Percentiles rank a stretch among this genome's conserved stretches.
phyloP scores from a whole-genome alignment of 805 yeast species.

The Kuraishia floccosa region DNA sequence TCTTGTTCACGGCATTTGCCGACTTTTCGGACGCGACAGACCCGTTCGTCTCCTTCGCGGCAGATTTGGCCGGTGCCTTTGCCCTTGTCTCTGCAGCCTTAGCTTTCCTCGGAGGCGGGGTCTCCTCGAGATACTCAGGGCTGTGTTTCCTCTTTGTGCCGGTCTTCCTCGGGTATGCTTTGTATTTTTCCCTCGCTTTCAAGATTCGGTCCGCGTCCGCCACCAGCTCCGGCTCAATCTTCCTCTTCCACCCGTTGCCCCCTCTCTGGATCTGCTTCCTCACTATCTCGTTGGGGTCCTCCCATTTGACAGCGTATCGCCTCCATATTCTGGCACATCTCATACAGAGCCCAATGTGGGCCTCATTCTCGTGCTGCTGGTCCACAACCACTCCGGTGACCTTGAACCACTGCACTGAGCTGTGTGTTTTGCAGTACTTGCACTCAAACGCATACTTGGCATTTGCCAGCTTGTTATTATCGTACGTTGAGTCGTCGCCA shows the following conservation, averaged over 20 bases:
- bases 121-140: slow-evolving; percentile 4
- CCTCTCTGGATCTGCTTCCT: slow-evolving; percentile 30
- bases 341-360: slow-evolving; percentile 56
- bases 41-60: no score
- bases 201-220: slow-evolving; percentile 49
- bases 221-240: slow-evolving; percentile 55
- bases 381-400: slow-evolving; percentile 49
- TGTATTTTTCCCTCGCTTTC: slow-evolving; percentile 30
- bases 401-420: slow-evolving; percentile 56
- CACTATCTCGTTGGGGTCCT: slow-evolving; percentile 57
- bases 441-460: slow-evolving; percentile 40
- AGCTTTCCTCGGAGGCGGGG: slow-evolving; percentile 1
- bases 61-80: neutral
- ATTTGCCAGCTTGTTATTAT: slow-evolving; percentile 33
- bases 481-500: slow-evolving; percentile 66
- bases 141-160: neutral
- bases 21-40: no score
- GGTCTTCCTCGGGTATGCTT: slow-evolving; percentile 10
- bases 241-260: slow-evolving; percentile 45
- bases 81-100: slow-evolving; percentile 2
- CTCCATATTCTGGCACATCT: slow-evolving; percentile 92
- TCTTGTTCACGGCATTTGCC: no score
- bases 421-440: slow-evolving; percentile 54
- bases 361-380: slow-evolving; percentile 17
- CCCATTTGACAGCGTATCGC: slow-evolving; percentile 82